Evolutionary conservation across 1,284 basidiomycete genomes (phyloP).

Genomic region (Vanrija sp.): DNA sequence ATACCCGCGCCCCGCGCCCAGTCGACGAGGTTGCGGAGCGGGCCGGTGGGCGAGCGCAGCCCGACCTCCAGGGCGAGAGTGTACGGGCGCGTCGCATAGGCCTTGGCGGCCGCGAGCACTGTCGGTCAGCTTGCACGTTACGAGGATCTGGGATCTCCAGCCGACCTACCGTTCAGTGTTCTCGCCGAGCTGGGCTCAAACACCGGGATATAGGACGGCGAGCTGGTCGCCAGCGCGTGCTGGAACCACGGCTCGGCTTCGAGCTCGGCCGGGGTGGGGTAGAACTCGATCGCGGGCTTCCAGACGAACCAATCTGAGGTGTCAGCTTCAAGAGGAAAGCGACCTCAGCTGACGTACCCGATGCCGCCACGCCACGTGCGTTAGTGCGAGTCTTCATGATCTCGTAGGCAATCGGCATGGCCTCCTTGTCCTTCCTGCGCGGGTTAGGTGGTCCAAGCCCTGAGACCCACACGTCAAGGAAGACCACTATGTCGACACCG

Average conservation of each 20-base stretch:
- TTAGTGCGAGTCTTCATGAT: not conserved
- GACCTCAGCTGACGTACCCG: not conserved
- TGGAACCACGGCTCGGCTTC: constrained; percentile 1
- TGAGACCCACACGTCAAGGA: not conserved
- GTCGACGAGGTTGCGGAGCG: not conserved
- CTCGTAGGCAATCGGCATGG: not conserved
- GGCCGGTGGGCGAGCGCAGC: not conserved
- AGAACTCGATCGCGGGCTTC: not conserved
- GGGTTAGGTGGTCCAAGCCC: too few relatives aligned
- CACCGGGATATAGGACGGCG: constrained; percentile 1
- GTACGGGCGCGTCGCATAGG: not conserved
- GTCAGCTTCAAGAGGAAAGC: not conserved
- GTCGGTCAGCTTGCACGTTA: too few relatives aligned
- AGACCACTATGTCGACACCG: not conserved
- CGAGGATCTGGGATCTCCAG: too few relatives aligned
- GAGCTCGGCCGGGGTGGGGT: not conserved
- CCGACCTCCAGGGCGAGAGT: not conserved
- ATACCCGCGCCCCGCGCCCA: not conserved
- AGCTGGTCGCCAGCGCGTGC: not conserved
- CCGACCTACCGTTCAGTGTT: not conserved
- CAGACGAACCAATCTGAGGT: constrained; percentile 1
- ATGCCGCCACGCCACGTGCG: not conserved
- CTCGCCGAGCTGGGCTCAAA: not conserved
- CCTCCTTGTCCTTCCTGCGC: not conserved
- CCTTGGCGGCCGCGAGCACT: not conserved